Evolutionary conservation across 768 basidiomycete genomes (phyloP).

Genomic region (Rhizopogon vinicolor): DNA sequence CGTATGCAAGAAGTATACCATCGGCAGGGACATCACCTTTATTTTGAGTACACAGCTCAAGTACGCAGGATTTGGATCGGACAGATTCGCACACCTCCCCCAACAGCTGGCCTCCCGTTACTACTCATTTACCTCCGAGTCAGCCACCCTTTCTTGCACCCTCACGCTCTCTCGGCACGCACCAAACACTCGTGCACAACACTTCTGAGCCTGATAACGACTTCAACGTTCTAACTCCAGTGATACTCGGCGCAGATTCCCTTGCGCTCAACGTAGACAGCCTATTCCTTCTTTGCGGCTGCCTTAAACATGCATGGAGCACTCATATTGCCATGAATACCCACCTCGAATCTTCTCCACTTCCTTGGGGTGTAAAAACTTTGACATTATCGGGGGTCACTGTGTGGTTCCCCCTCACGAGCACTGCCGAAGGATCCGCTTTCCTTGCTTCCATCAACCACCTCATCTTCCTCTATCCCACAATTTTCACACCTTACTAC

Average conservation of each 20-base stretch:
- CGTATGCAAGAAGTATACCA: slow-evolving; percentile 19
- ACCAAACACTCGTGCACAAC: too few species aligned
- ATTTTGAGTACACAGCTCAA: slow-evolving; percentile 25
- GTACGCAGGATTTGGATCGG: slow-evolving; percentile 33
- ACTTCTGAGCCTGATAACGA: slow-evolving; percentile 14
- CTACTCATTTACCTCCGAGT: too few species aligned
- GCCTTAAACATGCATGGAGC: slow-evolving; percentile 14
- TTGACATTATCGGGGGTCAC: slow-evolving; percentile 29
- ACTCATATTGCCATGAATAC: not conserved
- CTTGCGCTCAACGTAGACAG: slow-evolving; percentile 30
- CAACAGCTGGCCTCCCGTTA: slow-evolving; percentile 5
- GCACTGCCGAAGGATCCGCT: slow-evolving; percentile 23
- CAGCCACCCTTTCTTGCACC: too few species aligned
- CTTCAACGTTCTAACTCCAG: slow-evolving; percentile 8
- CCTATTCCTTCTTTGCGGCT: slow-evolving; percentile 33
- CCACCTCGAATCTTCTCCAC: slow-evolving; percentile 9
- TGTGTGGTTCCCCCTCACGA: slow-evolving; percentile 31
- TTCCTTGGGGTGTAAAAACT: slow-evolving; percentile 7
- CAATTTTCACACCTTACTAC: not conserved
- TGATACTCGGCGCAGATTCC: slow-evolving; percentile 1
- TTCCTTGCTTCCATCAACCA: slow-evolving; percentile 34
- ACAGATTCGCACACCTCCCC: slow-evolving; percentile 24
- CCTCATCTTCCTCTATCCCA: slow-evolving; percentile 23
- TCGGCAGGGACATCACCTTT: slow-evolving; percentile 16
- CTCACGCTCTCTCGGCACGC: too few species aligned